Conservation (phyloP, 2,329 filamentous ascomycete species). For the Diaporthe vaccinii region DNA sequence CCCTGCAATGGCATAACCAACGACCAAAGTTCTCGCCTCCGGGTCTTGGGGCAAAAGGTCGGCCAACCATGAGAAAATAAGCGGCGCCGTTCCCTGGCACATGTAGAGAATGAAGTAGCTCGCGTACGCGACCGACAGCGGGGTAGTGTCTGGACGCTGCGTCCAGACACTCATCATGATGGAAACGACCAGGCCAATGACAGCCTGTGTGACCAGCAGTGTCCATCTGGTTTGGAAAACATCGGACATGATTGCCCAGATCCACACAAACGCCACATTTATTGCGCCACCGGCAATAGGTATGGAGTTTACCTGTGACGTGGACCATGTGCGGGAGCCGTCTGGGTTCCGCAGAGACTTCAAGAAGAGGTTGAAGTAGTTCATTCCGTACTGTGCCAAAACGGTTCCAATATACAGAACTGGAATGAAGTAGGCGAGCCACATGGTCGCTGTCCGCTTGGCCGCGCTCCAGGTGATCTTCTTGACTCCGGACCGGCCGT, state of each 20-base stretch:
- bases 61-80: slow-evolving; percentile 66
- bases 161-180: slow-evolving; percentile 70
- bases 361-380: slow-evolving; percentile 60
- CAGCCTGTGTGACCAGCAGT: slow-evolving; percentile 61
- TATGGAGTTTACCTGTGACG: slow-evolving; percentile 61
- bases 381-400: slow-evolving; percentile 60
- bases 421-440: slow-evolving; percentile 61
- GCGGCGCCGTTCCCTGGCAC: slow-evolving; percentile 62
- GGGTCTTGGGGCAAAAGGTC: slow-evolving; percentile 62
- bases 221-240: slow-evolving; percentile 63
- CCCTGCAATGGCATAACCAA: slow-evolving; percentile 62
- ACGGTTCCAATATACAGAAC: slow-evolving; percentile 60
- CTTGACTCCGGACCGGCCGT: slow-evolving; percentile 60
- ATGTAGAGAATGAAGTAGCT: slow-evolving; percentile 65
- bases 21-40: slow-evolving; percentile 61
- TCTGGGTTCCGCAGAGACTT: slow-evolving; percentile 56
- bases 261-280: slow-evolving; percentile 65
- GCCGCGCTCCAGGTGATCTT: slow-evolving; percentile 58
- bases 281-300: slow-evolving; percentile 63
- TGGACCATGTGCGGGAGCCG: slow-evolving; percentile 57
- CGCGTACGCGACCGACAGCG: slow-evolving; percentile 62
- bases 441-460: slow-evolving; percentile 58
- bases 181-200: slow-evolving; percentile 61
- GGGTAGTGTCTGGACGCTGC: slow-evolving; percentile 55
- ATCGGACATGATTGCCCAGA: slow-evolving; percentile 67